Evolutionary conservation across 2,329 filamentous ascomycete species (phyloP).

Genomic region (Stachybotrys chartarum): DNA sequence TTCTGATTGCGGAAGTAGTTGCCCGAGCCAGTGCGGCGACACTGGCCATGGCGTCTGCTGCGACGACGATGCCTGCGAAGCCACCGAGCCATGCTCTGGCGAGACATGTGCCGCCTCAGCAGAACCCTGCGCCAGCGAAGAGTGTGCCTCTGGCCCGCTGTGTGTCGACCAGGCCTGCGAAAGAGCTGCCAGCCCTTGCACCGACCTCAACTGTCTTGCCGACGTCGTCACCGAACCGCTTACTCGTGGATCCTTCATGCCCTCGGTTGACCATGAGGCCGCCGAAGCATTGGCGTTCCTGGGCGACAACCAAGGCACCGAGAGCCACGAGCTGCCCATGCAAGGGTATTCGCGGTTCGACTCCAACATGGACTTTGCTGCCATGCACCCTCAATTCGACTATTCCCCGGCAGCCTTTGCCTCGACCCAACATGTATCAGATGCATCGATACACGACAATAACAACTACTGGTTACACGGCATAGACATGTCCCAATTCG

Average conservation of each 20-base stretch:
- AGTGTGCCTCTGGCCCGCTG: not conserved
- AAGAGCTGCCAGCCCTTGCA: conserved; percentile 26
- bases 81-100: conserved; percentile 21
- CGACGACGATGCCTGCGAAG: conserved; percentile 22
- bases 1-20: conserved; percentile 24
- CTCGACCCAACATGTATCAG: not conserved
- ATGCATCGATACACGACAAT: not conserved
- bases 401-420: not conserved
- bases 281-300: conserved; percentile 23
- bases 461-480: not conserved
- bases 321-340: not conserved
- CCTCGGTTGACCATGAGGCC: conserved; percentile 13
- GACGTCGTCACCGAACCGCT: conserved; percentile 6
- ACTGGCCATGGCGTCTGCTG: conserved; percentile 25
- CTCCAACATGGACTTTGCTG: not conserved
- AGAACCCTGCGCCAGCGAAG: conserved; percentile 2
- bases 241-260: not conserved
- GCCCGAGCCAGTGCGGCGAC: conserved; percentile 11
- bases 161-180: conserved; percentile 21
- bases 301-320: conserved; percentile 11
- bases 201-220: conserved; percentile 23
- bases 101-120: not conserved
- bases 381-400: not conserved
- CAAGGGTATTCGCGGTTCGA: not conserved
- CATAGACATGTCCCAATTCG: conserved; percentile 2